Percentiles rank a stretch among this genome's conserved stretches.
phyloP scores from a whole-genome alignment of 2,329 filamentous ascomycete genomes.

The Raffaelea ambrosiae region DNA sequence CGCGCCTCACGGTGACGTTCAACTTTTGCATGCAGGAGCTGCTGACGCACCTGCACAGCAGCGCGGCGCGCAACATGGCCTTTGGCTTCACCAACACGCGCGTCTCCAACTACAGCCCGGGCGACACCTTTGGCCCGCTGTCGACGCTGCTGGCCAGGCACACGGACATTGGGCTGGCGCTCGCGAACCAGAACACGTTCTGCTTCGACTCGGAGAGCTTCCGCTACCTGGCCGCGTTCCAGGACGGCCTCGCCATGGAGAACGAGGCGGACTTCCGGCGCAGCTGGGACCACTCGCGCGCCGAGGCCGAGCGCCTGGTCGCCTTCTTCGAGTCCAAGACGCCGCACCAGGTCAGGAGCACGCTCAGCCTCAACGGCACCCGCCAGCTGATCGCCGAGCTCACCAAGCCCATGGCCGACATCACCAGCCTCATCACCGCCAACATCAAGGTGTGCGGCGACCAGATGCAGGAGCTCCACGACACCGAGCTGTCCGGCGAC shows the following conservation, averaged over 20 bases:
- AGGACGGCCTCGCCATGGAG: constrained; percentile 20
- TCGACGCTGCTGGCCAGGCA: constrained; percentile 20
- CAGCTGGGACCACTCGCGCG: constrained; percentile 27
- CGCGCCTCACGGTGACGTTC: constrained; percentile 28
- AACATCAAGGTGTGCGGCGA: constrained; percentile 24
- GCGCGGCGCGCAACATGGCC: constrained; percentile 28
- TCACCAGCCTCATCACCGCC: constrained; percentile 21
- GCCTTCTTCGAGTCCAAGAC: constrained; percentile 17
- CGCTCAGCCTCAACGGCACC: constrained; percentile 28
- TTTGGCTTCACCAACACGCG: constrained; percentile 36
- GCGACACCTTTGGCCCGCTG: constrained; percentile 28
- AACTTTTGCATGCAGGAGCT: constrained; percentile 31
- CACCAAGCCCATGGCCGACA: constrained; percentile 28
- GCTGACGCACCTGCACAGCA: constrained; percentile 27
- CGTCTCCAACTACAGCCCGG: constrained; percentile 30
- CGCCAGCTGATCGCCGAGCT: constrained; percentile 25
- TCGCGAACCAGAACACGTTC: constrained; percentile 24
- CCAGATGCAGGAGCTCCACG: constrained; percentile 17
- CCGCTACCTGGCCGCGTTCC: constrained; percentile 28
- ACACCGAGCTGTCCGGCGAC: constrained; percentile 16
- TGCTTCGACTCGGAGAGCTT: constrained; percentile 37
- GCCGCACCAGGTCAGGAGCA: constrained; percentile 26
- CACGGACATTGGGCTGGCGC: constrained; percentile 18
- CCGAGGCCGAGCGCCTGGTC: constrained; percentile 22
- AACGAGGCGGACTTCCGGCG: constrained; percentile 23